Percentiles rank a stretch among this genome's conserved stretches.
These are phyloP conservation scores for Ustilago esculenta DNA, from an alignment of 1,284 basidiomycete species.

Conservation along the genomic window DNA sequence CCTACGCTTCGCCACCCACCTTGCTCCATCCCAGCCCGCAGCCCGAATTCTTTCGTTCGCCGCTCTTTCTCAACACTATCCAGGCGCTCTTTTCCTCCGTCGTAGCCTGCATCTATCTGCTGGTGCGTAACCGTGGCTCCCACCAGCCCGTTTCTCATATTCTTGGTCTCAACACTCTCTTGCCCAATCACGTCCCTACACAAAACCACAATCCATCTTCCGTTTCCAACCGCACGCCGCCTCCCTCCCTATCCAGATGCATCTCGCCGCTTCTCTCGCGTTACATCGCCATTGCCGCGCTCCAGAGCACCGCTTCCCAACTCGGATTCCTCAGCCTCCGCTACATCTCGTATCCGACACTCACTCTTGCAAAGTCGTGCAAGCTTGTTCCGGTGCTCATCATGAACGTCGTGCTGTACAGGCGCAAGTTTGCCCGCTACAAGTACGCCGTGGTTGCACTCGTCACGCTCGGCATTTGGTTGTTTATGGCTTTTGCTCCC, in stretches of 20 bases:
- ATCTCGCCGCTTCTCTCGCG: slow-evolving; percentile 72
- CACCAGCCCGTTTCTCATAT: slow-evolving; percentile 22
- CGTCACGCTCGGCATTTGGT: slow-evolving; percentile 90
- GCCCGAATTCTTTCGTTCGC: slow-evolving; percentile 76
- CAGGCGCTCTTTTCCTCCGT: slow-evolving; percentile 84
- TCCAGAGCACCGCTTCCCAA: slow-evolving; percentile 90
- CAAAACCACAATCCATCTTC: slow-evolving; percentile 3
- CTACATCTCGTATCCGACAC: slow-evolving; percentile 97
- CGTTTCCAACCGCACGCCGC: neutral
- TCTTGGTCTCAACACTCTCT: slow-evolving; percentile 58
- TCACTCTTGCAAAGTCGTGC: slow-evolving; percentile 98
- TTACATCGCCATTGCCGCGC: slow-evolving; percentile 71
- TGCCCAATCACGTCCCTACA: slow-evolving; percentile 24
- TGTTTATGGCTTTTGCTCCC: slow-evolving; percentile 82
- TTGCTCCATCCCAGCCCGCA: slow-evolving; percentile 48
- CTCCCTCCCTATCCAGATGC: slow-evolving; percentile 5
- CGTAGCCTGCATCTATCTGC: slow-evolving; percentile 82
- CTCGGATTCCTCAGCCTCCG: slow-evolving; percentile 93
- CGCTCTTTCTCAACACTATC: slow-evolving; percentile 84
- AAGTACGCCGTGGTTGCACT: slow-evolving; percentile 66
- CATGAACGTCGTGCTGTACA: slow-evolving; percentile 79
- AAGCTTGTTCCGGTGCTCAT: slow-evolving; percentile 96
- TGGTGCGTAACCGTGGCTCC: slow-evolving; percentile 71
- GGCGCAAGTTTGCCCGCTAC: slow-evolving; percentile 64
- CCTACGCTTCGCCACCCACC: slow-evolving; percentile 45